These are phyloP conservation scores for Fragilaria radians DNA, from an alignment of 108 stramenopile species.

Conservation along the genomic window DNA sequence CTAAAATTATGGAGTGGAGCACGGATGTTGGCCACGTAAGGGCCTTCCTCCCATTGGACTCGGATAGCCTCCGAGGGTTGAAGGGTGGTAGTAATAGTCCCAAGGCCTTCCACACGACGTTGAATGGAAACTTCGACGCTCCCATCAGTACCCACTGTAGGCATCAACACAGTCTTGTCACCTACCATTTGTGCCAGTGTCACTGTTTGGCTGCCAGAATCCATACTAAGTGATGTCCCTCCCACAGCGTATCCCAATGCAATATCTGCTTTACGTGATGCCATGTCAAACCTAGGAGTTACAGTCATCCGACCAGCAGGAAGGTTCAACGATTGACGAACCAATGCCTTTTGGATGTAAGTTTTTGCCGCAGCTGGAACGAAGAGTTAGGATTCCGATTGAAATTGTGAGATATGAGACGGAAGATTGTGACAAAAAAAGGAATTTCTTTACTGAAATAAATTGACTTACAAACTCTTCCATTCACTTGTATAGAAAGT, in stretches of 20 bases:
- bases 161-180: conserved; percentile 14
- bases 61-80: conserved; percentile 37
- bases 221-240: conserved; percentile 16
- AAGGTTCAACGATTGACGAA: conserved; percentile 18
- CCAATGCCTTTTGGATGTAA: background rate
- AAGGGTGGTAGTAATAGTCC: conserved; percentile 27
- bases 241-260: conserved; percentile 25
- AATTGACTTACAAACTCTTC: conserved; percentile 25
- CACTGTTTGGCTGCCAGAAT: conserved; percentile 25
- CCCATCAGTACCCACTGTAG: conserved; percentile 21
- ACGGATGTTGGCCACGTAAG: conserved; percentile 34
- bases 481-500: conserved; percentile 20
- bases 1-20: conserved; percentile 39
- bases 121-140: conserved; percentile 14
- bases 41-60: conserved; percentile 44
- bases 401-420: background rate
- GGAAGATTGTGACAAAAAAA: background rate
- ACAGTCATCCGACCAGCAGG: conserved; percentile 22
- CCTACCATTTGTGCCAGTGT: conserved; percentile 26
- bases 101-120: conserved; percentile 6
- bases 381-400: background rate
- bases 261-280: conserved; percentile 10
- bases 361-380: background rate
- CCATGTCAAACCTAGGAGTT: conserved; percentile 33
- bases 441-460: too few species aligned